phyloP scores from a whole-genome alignment of 2,329 filamentous ascomycete genomes.

The Xylariaceae sp. region DNA sequence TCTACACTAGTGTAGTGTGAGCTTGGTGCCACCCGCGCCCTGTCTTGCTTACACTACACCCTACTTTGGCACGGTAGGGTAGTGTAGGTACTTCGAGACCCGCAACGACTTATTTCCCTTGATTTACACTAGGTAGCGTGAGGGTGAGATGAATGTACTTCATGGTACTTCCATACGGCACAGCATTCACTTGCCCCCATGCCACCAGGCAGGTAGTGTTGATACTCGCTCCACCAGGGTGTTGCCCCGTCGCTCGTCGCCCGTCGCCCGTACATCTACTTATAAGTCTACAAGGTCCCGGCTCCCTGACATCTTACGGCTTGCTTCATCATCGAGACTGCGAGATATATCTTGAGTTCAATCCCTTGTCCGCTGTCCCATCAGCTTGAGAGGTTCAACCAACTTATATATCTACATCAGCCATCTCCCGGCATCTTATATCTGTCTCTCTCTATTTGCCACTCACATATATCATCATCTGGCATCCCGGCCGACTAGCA shows the following conservation, averaged over 20 bases:
- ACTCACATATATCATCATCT: not conserved
- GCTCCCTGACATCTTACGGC: conserved; percentile 22
- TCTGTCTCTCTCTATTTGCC: conserved; percentile 9
- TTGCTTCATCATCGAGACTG: conserved; percentile 27
- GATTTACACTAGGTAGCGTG: conserved; percentile 16
- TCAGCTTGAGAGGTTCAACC: conserved; percentile 19
- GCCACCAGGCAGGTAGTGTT: conserved; percentile 13
- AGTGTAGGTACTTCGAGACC: conserved; percentile 1
- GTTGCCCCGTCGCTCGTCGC: conserved; percentile 17
- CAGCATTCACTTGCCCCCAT: conserved; percentile 24
- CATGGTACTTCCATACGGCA: conserved; percentile 20
- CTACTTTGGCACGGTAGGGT: not conserved
- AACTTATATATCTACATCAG: conserved; percentile 16
- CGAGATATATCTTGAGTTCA: conserved; percentile 27
- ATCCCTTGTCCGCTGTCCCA: conserved; percentile 24
- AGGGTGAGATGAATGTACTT: conserved; percentile 16
- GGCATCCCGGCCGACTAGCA: conserved; percentile 10
- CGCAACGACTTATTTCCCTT: conserved; percentile 8
- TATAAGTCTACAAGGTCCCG: conserved; percentile 28
- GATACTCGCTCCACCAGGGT: conserved; percentile 20
- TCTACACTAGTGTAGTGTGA: conserved; percentile 5
- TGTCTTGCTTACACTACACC: conserved; percentile 13
- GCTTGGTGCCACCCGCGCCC: conserved; percentile 17
- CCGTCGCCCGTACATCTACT: conserved; percentile 18
- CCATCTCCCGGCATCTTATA: conserved; percentile 13